Conservation (phyloP, 1,284 basidiomycete genomes). For the Paramarasmius palmivorus region DNA sequence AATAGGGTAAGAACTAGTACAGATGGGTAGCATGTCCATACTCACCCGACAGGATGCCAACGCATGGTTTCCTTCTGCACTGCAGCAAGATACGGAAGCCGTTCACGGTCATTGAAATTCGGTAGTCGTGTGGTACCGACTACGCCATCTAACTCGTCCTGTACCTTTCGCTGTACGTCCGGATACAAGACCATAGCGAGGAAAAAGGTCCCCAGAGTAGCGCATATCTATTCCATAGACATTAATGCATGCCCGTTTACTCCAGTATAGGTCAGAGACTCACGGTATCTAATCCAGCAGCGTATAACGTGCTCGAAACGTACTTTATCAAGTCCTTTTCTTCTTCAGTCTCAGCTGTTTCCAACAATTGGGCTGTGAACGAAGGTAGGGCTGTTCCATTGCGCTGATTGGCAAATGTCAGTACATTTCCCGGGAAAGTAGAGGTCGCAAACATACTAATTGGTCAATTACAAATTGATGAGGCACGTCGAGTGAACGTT, state of each 20-base stretch:
- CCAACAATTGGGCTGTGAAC: neutral
- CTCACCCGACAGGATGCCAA: slow-evolving; percentile 19
- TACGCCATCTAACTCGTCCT: slow-evolving; percentile 29
- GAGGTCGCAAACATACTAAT: neutral
- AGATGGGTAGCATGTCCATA: neutral
- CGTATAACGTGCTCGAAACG: neutral
- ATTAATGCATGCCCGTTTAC: neutral
- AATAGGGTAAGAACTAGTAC: too few species aligned
- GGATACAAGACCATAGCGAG: slow-evolving; percentile 27
- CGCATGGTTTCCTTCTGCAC: slow-evolving; percentile 29
- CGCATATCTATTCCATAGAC: neutral
- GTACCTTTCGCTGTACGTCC: slow-evolving; percentile 26
- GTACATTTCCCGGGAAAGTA: too few species aligned
- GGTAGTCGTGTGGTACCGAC: slow-evolving; percentile 28
- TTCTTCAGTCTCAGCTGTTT: neutral
- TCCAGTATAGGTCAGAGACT: slow-evolving; percentile 8
- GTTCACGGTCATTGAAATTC: slow-evolving; percentile 25
- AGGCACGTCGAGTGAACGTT: neutral
- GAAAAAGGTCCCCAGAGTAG: neutral
- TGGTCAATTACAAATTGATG: neutral
- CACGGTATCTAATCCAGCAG: neutral
- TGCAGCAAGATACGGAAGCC: slow-evolving; percentile 28
- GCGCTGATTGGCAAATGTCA: neutral
- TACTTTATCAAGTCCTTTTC: neutral
- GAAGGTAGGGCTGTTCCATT: neutral